A percentile compares a stretch with the other conserved stretches of the same genome.
phyloP scores from a whole-genome alignment of 257 asterid genomes.

The Forsythia suspensa region DNA sequence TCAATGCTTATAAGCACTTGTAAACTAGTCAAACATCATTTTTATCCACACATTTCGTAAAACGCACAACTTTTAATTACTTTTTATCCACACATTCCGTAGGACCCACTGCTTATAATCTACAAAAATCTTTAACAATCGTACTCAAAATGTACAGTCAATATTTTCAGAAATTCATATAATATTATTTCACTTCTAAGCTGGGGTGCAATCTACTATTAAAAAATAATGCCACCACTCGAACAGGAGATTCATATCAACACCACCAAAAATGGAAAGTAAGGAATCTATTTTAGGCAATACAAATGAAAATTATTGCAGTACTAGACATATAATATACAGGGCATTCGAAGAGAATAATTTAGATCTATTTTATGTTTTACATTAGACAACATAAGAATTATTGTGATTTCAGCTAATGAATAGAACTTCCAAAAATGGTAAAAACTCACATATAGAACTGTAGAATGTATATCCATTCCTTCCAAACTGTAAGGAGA shows the following conservation, averaged over 20 bases:
- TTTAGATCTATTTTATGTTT: background rate
- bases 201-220: background rate
- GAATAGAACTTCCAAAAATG: slow-evolving; percentile 18
- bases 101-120: no score
- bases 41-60: no score
- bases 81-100: no score
- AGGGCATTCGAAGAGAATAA: background rate
- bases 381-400: slow-evolving; percentile 15
- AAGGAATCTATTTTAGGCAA: slow-evolving; percentile 6
- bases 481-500: slow-evolving; percentile 89
- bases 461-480: slow-evolving; percentile 91
- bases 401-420: slow-evolving; percentile 11
- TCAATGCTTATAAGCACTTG: no score
- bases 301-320: background rate
- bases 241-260: background rate
- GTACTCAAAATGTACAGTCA: no score
- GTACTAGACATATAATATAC: background rate
- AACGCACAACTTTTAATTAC: no score
- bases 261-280: background rate
- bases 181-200: background rate
- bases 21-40: no score
- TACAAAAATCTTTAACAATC: no score
- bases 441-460: slow-evolving; percentile 74
- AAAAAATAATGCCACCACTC: background rate
- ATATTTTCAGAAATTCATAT: background rate